Conservation (phyloP, 192 early-diverging fungal species). For the Umbelopsis isabellina region DNA sequence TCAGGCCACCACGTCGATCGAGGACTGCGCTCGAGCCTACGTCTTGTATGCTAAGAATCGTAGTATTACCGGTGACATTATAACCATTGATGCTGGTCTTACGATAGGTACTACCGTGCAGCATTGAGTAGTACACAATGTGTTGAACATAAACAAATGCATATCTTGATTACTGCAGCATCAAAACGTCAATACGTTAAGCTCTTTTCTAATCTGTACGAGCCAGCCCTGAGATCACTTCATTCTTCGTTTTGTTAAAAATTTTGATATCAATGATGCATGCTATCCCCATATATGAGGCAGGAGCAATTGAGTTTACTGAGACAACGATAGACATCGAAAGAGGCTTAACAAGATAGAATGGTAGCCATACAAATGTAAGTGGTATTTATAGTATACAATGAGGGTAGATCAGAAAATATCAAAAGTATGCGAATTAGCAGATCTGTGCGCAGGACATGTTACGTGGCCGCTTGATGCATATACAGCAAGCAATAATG, state of each 20-base stretch:
- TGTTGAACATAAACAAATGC: background rate
- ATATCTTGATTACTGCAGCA: background rate
- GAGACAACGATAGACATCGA: too few species aligned
- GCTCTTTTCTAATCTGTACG: background rate
- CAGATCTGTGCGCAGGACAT: slow-evolving; percentile 11
- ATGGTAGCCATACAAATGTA: too few species aligned
- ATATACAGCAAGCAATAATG: background rate
- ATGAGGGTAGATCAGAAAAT: background rate
- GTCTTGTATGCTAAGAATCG: slow-evolving; percentile 24
- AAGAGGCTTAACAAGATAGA: too few species aligned
- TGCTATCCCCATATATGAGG: too few species aligned
- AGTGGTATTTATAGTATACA: slow-evolving; percentile 7
- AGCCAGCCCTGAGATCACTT: background rate
- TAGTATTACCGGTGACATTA: slow-evolving; percentile 23
- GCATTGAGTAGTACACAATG: background rate
- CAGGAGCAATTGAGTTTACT: too few species aligned
- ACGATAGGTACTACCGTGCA: background rate
- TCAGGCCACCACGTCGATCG: slow-evolving; percentile 13
- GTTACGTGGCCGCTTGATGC: slow-evolving; percentile 16
- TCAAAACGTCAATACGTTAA: background rate
- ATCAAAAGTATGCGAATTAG: background rate
- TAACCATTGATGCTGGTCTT: slow-evolving; percentile 29
- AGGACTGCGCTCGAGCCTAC: slow-evolving; percentile 23
- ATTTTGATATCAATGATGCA: too few species aligned
- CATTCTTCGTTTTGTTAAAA: too few species aligned